phyloP scores from a whole-genome alignment of 768 basidiomycete species.

The Melanogaster broomeanus region DNA sequence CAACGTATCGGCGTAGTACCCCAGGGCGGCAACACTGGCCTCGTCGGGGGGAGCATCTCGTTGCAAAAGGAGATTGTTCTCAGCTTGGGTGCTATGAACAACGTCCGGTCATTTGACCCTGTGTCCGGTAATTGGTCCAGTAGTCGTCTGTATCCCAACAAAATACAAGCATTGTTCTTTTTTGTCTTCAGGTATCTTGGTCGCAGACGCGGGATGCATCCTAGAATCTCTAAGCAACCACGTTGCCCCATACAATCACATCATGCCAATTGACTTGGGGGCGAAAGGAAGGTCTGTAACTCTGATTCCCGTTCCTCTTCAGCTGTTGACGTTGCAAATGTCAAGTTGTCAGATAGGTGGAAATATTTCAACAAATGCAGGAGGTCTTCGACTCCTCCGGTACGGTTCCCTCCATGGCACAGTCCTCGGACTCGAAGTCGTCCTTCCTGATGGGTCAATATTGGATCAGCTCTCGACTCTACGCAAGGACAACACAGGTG shows the following conservation, averaged over 20 bases:
- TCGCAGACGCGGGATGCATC: slow-evolving; percentile 93
- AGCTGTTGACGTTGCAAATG: slow-evolving; percentile 1
- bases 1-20: slow-evolving; percentile 88
- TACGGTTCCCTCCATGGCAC: slow-evolving; percentile 96
- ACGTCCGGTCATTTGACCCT: slow-evolving; percentile 80
- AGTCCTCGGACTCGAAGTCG: slow-evolving; percentile 94
- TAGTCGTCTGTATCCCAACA: slow-evolving; percentile 3
- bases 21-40: slow-evolving; percentile 97
- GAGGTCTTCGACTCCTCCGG: slow-evolving; percentile 89
- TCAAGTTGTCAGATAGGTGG: slow-evolving; percentile 95
- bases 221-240: slow-evolving; percentile 86
- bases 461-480: slow-evolving; percentile 87
- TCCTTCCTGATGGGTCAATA: slow-evolving; percentile 91
- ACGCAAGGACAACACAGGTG: slow-evolving; percentile 97
- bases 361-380: slow-evolving; percentile 96
- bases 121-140: slow-evolving; percentile 60
- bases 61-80: slow-evolving; percentile 85
- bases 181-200: slow-evolving; percentile 69
- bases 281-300: slow-evolving; percentile 85
- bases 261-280: slow-evolving; percentile 95
- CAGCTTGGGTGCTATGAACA: slow-evolving; percentile 79
- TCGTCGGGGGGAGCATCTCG: slow-evolving; percentile 95
- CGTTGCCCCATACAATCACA: slow-evolving; percentile 84
- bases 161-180: slow-evolving; percentile 5
- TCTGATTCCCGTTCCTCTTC: not conserved